These are phyloP conservation scores for Aspergillus amoenus DNA, from an alignment of 2,329 filamentous ascomycete species.

Conservation along the genomic window DNA sequence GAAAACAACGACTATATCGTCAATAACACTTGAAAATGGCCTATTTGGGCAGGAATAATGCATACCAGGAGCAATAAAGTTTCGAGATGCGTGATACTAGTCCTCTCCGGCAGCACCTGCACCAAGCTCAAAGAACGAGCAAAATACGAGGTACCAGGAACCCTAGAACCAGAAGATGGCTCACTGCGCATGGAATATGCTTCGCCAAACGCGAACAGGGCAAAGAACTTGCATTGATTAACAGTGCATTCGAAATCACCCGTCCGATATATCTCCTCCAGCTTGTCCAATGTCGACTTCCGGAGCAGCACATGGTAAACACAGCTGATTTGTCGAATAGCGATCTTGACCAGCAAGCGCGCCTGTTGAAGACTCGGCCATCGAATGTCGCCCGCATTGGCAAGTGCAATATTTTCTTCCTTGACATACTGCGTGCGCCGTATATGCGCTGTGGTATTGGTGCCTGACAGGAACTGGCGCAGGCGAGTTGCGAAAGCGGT, in stretches of 20 bases:
- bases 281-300: conserved; percentile 39
- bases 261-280: conserved; percentile 40
- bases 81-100: conserved; percentile 47
- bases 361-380: conserved; percentile 40
- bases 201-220: conserved; percentile 47
- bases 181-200: conserved; percentile 44
- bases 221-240: conserved; percentile 48
- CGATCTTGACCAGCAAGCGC: conserved; percentile 37
- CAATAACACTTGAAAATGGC: neutral
- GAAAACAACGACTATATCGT: conserved; percentile 33
- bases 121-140: conserved; percentile 41
- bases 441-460: conserved; percentile 33
- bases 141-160: conserved; percentile 48
- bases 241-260: conserved; percentile 31
- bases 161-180: conserved; percentile 31
- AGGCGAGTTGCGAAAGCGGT: conserved; percentile 42
- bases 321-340: conserved; percentile 36
- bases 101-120: conserved; percentile 46
- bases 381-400: conserved; percentile 28
- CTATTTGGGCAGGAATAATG: too few species aligned
- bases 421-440: conserved; percentile 35
- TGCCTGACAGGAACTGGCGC: conserved; percentile 35
- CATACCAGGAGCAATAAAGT: conserved; percentile 41
- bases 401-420: conserved; percentile 30
- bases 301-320: conserved; percentile 39